Percentiles rank a stretch among this genome's conserved stretches.
Evolutionary conservation across 805 yeast species (phyloP).

Genomic region (Citeromyces matritensis): DNA sequence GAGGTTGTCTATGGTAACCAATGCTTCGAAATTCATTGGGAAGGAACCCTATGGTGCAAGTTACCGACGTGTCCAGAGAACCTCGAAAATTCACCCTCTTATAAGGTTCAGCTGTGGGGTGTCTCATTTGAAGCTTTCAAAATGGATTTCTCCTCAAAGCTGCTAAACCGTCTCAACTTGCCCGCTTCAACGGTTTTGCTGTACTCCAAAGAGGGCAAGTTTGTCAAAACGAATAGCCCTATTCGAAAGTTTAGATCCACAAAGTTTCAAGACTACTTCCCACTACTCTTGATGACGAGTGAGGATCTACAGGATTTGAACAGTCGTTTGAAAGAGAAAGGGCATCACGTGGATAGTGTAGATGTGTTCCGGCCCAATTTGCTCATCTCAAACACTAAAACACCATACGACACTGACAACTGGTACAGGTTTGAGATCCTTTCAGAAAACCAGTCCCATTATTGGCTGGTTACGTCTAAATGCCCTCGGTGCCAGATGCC

Average conservation of each 20-base stretch:
- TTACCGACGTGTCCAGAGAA: background rate
- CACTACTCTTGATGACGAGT: conserved; percentile 10
- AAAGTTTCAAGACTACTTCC: conserved; percentile 15
- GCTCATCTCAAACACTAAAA: conserved; percentile 6
- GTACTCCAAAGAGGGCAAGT: conserved; percentile 11
- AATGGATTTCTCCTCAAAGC: conserved; percentile 7
- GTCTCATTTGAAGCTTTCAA: conserved; percentile 9
- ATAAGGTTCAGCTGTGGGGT: conserved; percentile 9
- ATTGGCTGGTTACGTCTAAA: conserved; percentile 10
- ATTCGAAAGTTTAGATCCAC: conserved; percentile 6
- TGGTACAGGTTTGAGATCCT: conserved; percentile 10
- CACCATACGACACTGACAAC: conserved; percentile 12
- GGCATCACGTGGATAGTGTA: conserved; percentile 4
- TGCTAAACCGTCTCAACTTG: conserved; percentile 7
- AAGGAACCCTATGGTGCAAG: background rate
- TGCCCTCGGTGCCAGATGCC: conserved; percentile 15
- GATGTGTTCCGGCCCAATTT: conserved; percentile 13
- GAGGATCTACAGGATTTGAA: conserved; percentile 8
- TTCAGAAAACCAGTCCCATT: conserved; percentile 3
- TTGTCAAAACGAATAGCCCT: conserved; percentile 7
- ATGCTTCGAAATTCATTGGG: background rate
- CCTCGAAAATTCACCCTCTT: background rate
- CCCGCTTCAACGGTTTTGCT: conserved; percentile 8
- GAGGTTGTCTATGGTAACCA: conserved; percentile 4
- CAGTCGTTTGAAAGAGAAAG: conserved; percentile 1